Percentiles rank a stretch among this genome's conserved stretches.
Evolutionary conservation across 2,329 filamentous ascomycete species (phyloP).

Genomic region (Tricladium varicosporioides): DNA sequence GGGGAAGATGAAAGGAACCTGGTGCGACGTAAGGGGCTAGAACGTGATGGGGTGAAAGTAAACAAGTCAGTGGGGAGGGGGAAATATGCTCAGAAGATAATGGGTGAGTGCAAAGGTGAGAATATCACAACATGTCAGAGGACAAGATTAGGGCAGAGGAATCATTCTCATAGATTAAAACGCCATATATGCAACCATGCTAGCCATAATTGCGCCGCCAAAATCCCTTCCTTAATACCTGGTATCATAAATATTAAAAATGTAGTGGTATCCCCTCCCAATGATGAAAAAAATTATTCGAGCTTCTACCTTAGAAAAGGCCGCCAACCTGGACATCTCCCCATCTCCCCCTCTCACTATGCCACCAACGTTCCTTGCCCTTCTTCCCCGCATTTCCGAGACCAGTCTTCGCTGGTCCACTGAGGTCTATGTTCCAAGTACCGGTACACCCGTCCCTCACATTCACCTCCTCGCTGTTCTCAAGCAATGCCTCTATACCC

Average conservation of each 20-base stretch:
- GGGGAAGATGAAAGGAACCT: no score
- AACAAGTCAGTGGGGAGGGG: background rate
- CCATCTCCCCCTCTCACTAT: slow-evolving; percentile 31
- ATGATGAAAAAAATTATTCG: slow-evolving; percentile 2
- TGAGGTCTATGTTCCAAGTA: slow-evolving; percentile 22
- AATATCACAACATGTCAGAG: background rate
- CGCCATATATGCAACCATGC: no score
- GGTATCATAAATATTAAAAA: background rate
- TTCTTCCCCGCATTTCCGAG: slow-evolving; percentile 19
- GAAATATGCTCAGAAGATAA: background rate
- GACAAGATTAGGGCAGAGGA: no score
- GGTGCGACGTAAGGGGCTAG: background rate
- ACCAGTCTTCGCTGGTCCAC: background rate
- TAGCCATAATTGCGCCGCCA: background rate
- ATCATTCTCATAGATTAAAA: no score
- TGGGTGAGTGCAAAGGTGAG: background rate
- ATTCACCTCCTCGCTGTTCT: slow-evolving; percentile 45
- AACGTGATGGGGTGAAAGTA: background rate
- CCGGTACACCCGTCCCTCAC: slow-evolving; percentile 27
- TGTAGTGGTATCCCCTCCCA: background rate
- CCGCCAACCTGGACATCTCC: slow-evolving; percentile 24
- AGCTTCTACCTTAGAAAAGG: slow-evolving; percentile 22
- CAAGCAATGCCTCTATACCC: slow-evolving; percentile 49
- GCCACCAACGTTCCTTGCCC: slow-evolving; percentile 31
- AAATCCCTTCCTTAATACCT: background rate